Percentiles rank a stretch among this genome's conserved stretches.
These are phyloP conservation scores for Acer saccharum DNA, from an alignment of 345 rosid genomes.

Conservation along the genomic window DNA sequence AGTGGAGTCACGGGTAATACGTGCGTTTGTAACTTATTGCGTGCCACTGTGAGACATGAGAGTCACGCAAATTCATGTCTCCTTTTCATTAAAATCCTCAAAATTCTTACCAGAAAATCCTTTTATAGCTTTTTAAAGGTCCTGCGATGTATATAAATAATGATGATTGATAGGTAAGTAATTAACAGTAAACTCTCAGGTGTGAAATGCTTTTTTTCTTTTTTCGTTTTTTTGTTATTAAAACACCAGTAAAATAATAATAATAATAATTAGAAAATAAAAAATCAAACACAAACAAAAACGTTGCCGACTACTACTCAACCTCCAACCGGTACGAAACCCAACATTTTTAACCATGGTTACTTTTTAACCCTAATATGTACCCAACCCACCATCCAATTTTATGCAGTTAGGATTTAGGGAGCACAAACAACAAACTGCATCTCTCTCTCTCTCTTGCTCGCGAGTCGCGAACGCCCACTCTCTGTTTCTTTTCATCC, in stretches of 20 bases:
- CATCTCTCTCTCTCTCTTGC: not conserved
- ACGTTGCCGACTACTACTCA: conserved; percentile 40
- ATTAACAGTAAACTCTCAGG: not conserved
- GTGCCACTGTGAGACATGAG: conserved; percentile 27
- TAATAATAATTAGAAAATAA: not conserved
- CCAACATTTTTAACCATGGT: conserved; percentile 37
- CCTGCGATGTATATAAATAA: no score
- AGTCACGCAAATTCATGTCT: conserved; percentile 25
- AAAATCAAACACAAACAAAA: conserved; percentile 15
- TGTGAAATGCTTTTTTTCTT: not conserved
- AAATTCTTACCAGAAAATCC: not conserved
- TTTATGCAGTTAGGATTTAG: conserved; percentile 32
- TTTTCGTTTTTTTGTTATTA: not conserved
- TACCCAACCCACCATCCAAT: conserved; percentile 40
- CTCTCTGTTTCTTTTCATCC: not conserved
- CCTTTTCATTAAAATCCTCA: conserved; percentile 13
- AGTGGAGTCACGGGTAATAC: conserved; percentile 20
- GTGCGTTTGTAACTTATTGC: conserved; percentile 11
- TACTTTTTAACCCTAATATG: conserved; percentile 24
- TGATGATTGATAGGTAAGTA: not conserved
- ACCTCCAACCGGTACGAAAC: conserved; percentile 29
- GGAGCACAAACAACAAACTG: conserved; percentile 3
- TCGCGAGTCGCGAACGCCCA: not conserved
- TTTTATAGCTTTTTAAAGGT: not conserved
- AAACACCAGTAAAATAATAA: no score